A percentile compares a stretch with the other conserved stretches of the same genome.
These are phyloP conservation scores for Euryodendron excelsum DNA, from an alignment of 148 eudicot genomes.

Conservation along the genomic window DNA sequence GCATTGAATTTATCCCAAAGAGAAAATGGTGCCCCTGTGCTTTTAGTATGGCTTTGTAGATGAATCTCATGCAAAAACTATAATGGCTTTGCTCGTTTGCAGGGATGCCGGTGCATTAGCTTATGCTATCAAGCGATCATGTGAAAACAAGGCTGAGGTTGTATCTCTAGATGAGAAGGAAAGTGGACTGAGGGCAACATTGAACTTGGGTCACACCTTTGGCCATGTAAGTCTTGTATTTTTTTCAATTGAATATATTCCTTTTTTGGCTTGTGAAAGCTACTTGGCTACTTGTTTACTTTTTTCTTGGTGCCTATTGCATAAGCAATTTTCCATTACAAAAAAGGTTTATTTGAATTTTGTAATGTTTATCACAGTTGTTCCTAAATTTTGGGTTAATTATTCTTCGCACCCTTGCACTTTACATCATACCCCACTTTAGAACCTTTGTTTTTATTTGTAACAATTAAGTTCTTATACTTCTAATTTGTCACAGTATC, in stretches of 20 bases:
- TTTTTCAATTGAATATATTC: background rate
- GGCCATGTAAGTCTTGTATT: slow-evolving; percentile 76
- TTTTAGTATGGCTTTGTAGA: background rate
- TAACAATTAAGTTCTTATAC: too few relatives aligned
- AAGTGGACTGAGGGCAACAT: slow-evolving; percentile 87
- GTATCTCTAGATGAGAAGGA: slow-evolving; percentile 96
- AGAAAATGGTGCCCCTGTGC: background rate
- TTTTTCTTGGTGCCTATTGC: slow-evolving; percentile 6
- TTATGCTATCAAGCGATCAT: slow-evolving; percentile 96
- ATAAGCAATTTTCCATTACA: background rate
- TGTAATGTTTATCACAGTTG: background rate
- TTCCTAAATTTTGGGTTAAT: too few relatives aligned
- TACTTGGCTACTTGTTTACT: background rate
- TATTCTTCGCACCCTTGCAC: too few relatives aligned
- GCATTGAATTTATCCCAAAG: background rate
- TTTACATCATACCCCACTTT: too few relatives aligned
- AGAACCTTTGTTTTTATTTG: too few relatives aligned
- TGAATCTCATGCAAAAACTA: slow-evolving; percentile 4
- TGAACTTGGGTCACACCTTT: slow-evolving; percentile 98
- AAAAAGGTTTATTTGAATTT: background rate
- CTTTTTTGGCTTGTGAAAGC: background rate
- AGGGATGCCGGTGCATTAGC: slow-evolving; percentile 88
- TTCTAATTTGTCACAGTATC: too few relatives aligned
- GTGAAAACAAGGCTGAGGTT: slow-evolving; percentile 97
- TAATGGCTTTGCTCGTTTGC: slow-evolving; percentile 25